phyloP scores from a whole-genome alignment of 164 flowering plant species.

The Macadamia tetraphylla region DNA sequence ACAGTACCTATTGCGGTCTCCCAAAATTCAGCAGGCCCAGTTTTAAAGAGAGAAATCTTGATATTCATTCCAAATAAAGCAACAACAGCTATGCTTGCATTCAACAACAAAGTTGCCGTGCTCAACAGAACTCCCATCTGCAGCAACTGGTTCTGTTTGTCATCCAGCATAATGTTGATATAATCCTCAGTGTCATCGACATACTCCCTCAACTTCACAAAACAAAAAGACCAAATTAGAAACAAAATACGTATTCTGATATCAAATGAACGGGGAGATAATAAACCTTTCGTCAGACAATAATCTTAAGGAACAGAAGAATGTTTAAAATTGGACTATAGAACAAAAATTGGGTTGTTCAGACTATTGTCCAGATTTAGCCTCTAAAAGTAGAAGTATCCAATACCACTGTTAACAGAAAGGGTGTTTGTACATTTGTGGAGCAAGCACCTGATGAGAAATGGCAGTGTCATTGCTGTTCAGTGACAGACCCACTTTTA shows the following conservation, averaged over 20 bases:
- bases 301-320: background rate
- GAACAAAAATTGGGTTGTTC: background rate
- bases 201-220: slow-evolving; percentile 6
- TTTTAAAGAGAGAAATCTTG: background rate
- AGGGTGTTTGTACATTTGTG: background rate
- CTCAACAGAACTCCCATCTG: slow-evolving; percentile 10
- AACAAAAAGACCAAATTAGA: background rate
- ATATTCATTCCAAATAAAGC: slow-evolving; percentile 9
- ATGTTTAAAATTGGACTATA: too few relatives aligned
- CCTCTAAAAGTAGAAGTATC: too few relatives aligned
- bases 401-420: background rate
- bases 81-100: slow-evolving; percentile 2
- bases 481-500: too few relatives aligned
- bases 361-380: too few relatives aligned
- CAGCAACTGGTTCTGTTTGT: slow-evolving; percentile 12
- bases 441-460: background rate
- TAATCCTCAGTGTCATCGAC: slow-evolving; percentile 11
- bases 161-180: slow-evolving; percentile 9
- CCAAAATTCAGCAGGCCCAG: background rate
- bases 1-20: slow-evolving; percentile 1
- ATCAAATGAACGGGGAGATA: too few relatives aligned
- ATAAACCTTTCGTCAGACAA: background rate
- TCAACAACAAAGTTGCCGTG: slow-evolving; percentile 3
- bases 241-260: too few relatives aligned
- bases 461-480: too few relatives aligned